Conservation (phyloP, 2,329 filamentous ascomycete genomes). For the Colletotrichum siamense region DNA sequence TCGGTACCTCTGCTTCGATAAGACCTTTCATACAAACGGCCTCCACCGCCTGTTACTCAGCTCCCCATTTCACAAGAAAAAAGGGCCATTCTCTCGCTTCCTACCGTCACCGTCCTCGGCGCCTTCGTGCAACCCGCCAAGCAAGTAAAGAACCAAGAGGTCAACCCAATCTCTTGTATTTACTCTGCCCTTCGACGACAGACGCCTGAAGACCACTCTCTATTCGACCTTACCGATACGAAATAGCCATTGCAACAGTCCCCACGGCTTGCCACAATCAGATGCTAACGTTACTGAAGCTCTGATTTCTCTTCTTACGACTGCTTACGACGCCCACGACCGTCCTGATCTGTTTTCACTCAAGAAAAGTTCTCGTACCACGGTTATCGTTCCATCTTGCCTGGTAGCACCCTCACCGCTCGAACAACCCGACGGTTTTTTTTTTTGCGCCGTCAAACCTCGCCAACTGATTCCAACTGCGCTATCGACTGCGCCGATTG, state of each 20-base stretch:
- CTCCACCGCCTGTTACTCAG: constrained; percentile 19
- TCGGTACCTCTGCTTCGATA: background rate
- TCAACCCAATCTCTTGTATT: background rate
- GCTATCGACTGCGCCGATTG: background rate
- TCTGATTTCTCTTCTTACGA: constrained; percentile 8
- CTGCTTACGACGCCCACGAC: constrained; percentile 19
- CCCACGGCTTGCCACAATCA: background rate
- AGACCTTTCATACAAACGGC: constrained; percentile 17
- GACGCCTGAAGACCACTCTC: background rate
- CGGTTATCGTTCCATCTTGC: background rate
- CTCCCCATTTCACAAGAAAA: constrained; percentile 1
- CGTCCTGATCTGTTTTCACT: constrained; percentile 7
- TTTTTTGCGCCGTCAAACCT: background rate
- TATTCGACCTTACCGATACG: background rate
- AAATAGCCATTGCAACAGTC: background rate
- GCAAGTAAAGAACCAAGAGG: background rate
- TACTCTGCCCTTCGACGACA: background rate
- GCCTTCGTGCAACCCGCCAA: constrained; percentile 12
- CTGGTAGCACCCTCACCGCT: background rate
- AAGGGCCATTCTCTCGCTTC: constrained; percentile 21
- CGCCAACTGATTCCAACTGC: background rate
- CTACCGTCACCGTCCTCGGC: constrained; percentile 16
- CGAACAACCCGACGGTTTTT: background rate
- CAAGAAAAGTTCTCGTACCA: background rate
- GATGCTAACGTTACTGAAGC: constrained; percentile 7